Evolutionary conservation across 768 basidiomycete genomes (phyloP), one percentile per base, ranked within the genome.

Genomic region (Mycena kentingensis): DNA sequence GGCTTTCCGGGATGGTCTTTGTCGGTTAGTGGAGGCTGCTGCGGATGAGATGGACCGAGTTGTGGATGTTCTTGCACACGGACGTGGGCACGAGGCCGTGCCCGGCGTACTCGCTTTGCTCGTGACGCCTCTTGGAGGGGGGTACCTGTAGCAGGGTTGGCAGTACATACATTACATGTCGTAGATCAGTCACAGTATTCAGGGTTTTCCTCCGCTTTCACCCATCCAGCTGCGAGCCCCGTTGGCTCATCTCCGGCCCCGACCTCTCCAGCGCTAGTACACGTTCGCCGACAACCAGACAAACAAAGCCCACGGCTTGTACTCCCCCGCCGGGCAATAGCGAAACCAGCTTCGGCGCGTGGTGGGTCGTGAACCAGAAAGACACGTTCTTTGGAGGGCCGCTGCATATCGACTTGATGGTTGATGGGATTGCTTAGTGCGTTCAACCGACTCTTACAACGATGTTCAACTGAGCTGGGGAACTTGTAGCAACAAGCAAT

Each of bases 311-410:
- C 65, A 63, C 26, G 65, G 65, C 1, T 37, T 67, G 31, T 62
- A 58, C 27, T 55, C 31, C 49, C 6, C 43, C 27, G 6, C 28
- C 25, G 22, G 35, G 47, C 29, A 35, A 49, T 2, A 50, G 55
- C n/a, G 50, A 52, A 24, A 53, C 52, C 3, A 41, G 57, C 8
- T 39, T 64, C 27, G 66, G 61, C 18, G 66, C 64, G 4, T 67
- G 66, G 66, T 65, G 64, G 64, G 66, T 67, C 11, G 56, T 63
- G 3, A 65, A 65, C 46, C 64, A 65, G 46, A 64, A 63, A 46
- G 66, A 67, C 42, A 64, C 52, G 13, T 60, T 60, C 58, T 60
- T 60, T 18, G 58, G 58, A 13, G 58, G 58, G 6, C 58, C 45
- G 7, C 26, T 43, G 26, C 53, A 54, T 19, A 36, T 54, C 25